Base-by-base conservation (phyloP, 2,329 filamentous ascomycete genomes). In the Stemphylium beticola region DNA sequence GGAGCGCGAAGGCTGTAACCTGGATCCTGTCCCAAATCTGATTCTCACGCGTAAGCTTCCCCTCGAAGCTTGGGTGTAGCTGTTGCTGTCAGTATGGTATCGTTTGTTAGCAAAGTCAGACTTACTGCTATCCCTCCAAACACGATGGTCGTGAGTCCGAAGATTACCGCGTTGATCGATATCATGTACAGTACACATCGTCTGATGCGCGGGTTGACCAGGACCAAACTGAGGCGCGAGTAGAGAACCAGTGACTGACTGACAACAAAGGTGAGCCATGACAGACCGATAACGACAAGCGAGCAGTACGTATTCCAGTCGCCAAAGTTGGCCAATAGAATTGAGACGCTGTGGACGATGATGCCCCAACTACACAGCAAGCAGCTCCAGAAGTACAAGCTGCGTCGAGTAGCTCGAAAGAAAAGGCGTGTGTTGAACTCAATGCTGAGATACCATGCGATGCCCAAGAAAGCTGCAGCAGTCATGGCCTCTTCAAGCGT, bases 191-290 rank as follows among this genome's bases (percentile, higher is more conserved):
- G 73, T 1, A 85, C 78, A 2, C 76, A 72, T 4, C 75, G 56
- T 2, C 54, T 48, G 3, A 44, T 58, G 55, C 51, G 70, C 63
- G 22, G 38, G 9, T 76, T 71, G 9, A 58, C 52, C 4, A 85
- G 66, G 4, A 88, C 78, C 1, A 88, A 75, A 62, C 86, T 83
- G 1, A 87, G 77, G 4, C 85, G 78, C 2, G 84, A 87, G 72
- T 85, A 88, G 0, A 88, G 74, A 0, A 87, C 84, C 10, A 87
- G 53, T 0, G 81, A 80, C 65, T 86, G 83, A 0, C 84, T 83
- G 0, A 84, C 85, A 0, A 87, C 82, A 79, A 85, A 85, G 2
- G 73, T 64, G 66, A 81, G 81, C 81, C 85, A 83, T 5, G 82
- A 83, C 1, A 87, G 52, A n/a, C 76, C 77, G 53, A 87, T 63